A percentile compares a stretch with the other conserved stretches of the same genome.
phyloP scores from a whole-genome alignment of 495 filamentous ascomycete species.

The Lichina pygmaea region DNA sequence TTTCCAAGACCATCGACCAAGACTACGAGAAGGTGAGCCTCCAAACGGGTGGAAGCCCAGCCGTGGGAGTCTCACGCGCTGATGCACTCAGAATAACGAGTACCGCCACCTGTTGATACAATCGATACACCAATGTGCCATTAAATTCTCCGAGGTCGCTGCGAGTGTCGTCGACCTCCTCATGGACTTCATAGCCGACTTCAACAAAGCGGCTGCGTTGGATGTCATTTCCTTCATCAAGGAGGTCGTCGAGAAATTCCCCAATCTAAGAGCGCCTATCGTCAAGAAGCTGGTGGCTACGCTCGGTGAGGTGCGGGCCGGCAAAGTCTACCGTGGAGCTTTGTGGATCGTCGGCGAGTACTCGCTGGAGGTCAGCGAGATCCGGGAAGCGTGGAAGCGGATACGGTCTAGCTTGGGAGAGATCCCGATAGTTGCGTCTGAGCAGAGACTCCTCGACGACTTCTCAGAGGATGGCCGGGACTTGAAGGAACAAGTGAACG shows the following conservation, averaged over 20 bases:
- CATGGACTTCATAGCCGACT: slow-evolving; percentile 99
- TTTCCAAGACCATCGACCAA: slow-evolving; percentile 92
- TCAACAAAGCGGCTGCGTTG: slow-evolving; percentile 87
- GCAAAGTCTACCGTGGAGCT: slow-evolving; percentile 89
- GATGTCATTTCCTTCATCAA: slow-evolving; percentile 98
- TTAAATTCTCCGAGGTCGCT: slow-evolving; percentile 95
- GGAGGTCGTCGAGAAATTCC: slow-evolving; percentile 97
- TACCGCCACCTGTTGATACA: slow-evolving; percentile 91
- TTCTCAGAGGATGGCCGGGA: slow-evolving; percentile 38
- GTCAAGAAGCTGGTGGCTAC: slow-evolving; percentile 74
- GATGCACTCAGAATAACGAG: slow-evolving; percentile 44
- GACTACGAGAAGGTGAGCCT: slow-evolving; percentile 65
- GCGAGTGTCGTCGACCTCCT: slow-evolving; percentile 85
- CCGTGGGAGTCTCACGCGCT: neutral
- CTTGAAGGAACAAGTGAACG: slow-evolving; percentile 51
- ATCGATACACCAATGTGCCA: slow-evolving; percentile 91
- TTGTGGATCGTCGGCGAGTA: slow-evolving; percentile 98
- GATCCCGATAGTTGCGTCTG: slow-evolving; percentile 88
- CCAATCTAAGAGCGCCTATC: slow-evolving; percentile 62
- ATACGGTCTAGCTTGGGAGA: slow-evolving; percentile 87
- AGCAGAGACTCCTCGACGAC: slow-evolving; percentile 72
- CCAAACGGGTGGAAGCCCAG: too few species aligned
- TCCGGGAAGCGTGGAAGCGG: slow-evolving; percentile 88
- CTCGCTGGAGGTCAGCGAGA: slow-evolving; percentile 76
- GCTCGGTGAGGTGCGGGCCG: slow-evolving; percentile 76